These are phyloP conservation scores for Gigaspora rosea DNA, from an alignment of 192 early-diverging fungal genomes.

Conservation along the genomic window DNA sequence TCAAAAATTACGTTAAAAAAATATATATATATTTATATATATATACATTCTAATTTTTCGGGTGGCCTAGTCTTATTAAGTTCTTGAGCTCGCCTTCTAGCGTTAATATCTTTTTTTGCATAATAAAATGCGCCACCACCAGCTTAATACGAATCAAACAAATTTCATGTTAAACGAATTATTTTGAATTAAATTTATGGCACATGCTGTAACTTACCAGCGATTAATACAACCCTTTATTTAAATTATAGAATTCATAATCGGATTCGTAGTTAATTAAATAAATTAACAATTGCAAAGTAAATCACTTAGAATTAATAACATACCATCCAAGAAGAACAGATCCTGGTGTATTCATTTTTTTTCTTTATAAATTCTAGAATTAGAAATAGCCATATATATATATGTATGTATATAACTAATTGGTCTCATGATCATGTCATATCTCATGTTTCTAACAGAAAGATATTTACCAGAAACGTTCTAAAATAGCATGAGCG, in stretches of 20 bases:
- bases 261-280: neutral
- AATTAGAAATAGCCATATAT: too few species aligned
- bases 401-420: too few species aligned
- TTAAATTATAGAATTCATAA: neutral
- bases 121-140: constrained; percentile 29
- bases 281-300: neutral
- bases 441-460: too few species aligned
- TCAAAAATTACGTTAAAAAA: neutral
- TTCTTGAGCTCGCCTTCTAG: constrained; percentile 28
- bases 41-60: constrained; percentile 34
- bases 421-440: too few species aligned
- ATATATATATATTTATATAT: neutral
- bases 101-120: constrained; percentile 32
- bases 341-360: constrained; percentile 29
- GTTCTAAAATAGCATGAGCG: too few species aligned
- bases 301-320: neutral
- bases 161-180: neutral
- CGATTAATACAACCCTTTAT: constrained; percentile 9
- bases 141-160: constrained; percentile 4
- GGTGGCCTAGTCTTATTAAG: constrained; percentile 12
- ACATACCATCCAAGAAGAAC: constrained; percentile 20
- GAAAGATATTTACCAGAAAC: too few species aligned
- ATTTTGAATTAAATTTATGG: neutral
- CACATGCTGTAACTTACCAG: neutral
- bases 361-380: neutral